phyloP scores from a whole-genome alignment of 768 basidiomycete genomes.

The Lanmaoa pseudosensibilis region DNA sequence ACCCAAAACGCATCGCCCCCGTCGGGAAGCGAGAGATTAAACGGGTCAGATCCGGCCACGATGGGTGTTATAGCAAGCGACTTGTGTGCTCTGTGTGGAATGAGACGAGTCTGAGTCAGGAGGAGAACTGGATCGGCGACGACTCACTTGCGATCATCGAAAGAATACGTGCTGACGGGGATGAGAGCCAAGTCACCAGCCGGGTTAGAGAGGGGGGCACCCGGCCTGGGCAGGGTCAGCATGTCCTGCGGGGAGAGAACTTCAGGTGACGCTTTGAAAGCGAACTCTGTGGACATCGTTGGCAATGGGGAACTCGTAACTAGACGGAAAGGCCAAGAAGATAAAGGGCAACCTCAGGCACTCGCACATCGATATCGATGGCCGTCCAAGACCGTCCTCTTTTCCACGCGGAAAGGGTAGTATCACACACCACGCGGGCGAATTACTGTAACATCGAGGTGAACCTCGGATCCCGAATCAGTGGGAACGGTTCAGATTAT shows the following conservation, averaged over 20 bases:
- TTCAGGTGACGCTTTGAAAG: conserved; percentile 56
- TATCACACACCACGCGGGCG: neutral
- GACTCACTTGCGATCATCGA: conserved; percentile 71
- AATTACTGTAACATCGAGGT: no score
- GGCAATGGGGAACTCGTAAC: conserved; percentile 19
- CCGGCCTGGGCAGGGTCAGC: conserved; percentile 67
- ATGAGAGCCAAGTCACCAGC: conserved; percentile 69
- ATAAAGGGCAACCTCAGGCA: conserved; percentile 39
- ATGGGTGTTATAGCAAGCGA: conserved; percentile 63
- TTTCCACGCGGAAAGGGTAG: neutral
- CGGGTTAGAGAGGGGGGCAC: conserved; percentile 62
- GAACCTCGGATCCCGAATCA: no score
- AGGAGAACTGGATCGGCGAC: neutral
- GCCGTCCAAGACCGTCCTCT: no score
- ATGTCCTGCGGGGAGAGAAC: conserved; percentile 73
- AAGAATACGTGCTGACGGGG: conserved; percentile 65
- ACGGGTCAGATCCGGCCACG: conserved; percentile 46
- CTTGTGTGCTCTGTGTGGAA: conserved; percentile 61
- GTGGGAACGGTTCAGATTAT: no score
- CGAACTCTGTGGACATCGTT: conserved; percentile 43
- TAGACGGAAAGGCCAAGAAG: conserved; percentile 55
- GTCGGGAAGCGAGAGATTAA: conserved; percentile 59
- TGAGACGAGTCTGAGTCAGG: neutral
- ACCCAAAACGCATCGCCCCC: conserved; percentile 84
- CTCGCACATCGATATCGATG: conserved; percentile 41